phyloP scores from a whole-genome alignment of 495 filamentous ascomycete species.

The Astrothelium macrocarpum region DNA sequence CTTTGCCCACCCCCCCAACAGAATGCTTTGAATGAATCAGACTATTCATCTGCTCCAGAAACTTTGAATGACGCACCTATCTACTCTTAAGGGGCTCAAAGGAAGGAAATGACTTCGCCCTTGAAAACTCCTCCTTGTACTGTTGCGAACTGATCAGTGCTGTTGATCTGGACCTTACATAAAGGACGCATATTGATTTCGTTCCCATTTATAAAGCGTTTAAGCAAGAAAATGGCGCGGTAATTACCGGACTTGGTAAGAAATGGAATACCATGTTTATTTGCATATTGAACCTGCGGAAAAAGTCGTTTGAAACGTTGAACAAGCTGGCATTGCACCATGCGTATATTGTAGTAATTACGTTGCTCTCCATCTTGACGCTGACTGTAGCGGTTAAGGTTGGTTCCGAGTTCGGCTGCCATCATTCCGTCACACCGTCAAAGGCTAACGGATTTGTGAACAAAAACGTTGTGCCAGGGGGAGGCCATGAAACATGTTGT shows the following conservation, averaged over 20 bases:
- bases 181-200: background rate
- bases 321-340: background rate
- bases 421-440: background rate
- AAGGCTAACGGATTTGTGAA: background rate
- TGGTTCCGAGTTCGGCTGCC: background rate
- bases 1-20: background rate
- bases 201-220: background rate
- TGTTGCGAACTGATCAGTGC: background rate
- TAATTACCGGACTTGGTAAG: background rate
- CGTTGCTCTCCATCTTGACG: background rate
- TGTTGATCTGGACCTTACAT: background rate
- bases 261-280: background rate
- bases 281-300: constrained; percentile 4
- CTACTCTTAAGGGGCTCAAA: constrained; percentile 1
- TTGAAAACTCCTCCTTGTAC: background rate
- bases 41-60: constrained; percentile 5
- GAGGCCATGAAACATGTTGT: background rate
- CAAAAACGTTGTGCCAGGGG: background rate
- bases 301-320: background rate
- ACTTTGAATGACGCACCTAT: constrained; percentile 2
- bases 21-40: background rate
- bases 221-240: background rate
- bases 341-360: background rate
- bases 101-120: background rate
- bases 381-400: background rate